Base-by-base conservation (phyloP, 129 eudicot genomes). In the Arctium minus region DNA sequence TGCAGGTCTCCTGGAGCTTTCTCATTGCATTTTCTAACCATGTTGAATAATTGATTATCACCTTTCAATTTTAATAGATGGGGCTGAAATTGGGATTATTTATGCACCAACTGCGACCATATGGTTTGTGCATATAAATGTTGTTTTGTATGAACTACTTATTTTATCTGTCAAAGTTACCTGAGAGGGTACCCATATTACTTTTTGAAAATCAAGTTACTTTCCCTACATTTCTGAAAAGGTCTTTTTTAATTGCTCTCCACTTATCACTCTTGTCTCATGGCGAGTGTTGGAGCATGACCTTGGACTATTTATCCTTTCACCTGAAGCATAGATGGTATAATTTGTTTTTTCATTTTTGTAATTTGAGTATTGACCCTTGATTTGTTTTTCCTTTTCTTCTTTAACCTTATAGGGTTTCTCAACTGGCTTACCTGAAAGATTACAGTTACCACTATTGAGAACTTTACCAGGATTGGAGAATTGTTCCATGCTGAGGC, bases 401-500 rank as follows among this genome's bases (percentile, higher is more conserved):
- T 77, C 27, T 40, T 48, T 6, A 69, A 80, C 77, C 35, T 44
- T 65, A 18, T 85, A 95, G 98, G 98, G 98, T 65, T 95, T 95
- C 86, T 95, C 98, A 68, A 95, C 98, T 68, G 98, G 98, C 73
- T 90, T 95, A 83, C 98, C 98, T 12, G 98, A 95, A 86, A 92
- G 93, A 89, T 86, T 95, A 77, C 98, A 95, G 86, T 82, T 95
- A 79, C 98, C 98, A 81, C 90, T 95, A 62, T 79, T 96, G 72
- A 81, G 99, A 85, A 93, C 99, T 42, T 86, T 96, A 81, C 97
- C 99, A 71, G 97, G 97, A 56, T 88, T 96, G 70, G 97, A 96
- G 84, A 90, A 93, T 62, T 96, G 99, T 87, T 87, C 99, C 27
- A 96, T 96, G 97, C 85, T 96, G 83, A 90, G 99, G 85, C 99